These are phyloP conservation scores for Geotrichum histeridarum DNA, from an alignment of 1,139 yeast genomes.

Conservation along the genomic window DNA sequence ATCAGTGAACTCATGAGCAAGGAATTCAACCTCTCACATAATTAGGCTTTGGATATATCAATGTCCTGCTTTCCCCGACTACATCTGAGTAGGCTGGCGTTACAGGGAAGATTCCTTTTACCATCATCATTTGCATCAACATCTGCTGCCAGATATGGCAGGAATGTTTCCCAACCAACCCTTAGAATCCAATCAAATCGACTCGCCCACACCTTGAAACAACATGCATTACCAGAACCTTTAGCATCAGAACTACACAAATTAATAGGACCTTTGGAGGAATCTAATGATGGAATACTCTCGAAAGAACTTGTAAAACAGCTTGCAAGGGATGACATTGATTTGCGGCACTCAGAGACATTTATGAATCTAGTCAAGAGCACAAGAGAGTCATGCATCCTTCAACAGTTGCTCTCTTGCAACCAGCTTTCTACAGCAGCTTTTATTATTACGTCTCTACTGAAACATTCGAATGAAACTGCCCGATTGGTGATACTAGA, in stretches of 20 bases:
- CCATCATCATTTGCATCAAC: not conserved
- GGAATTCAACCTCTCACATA: not conserved
- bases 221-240: not conserved
- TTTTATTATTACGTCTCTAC: constrained; percentile 6
- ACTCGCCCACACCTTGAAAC: not conserved
- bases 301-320: not conserved
- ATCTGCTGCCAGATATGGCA: not conserved
- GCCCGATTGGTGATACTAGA: constrained; percentile 8
- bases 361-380: not conserved
- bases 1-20: too few relatives aligned
- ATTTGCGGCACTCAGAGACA: not conserved
- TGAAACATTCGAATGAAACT: not conserved
- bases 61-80: constrained; percentile 9
- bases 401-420: not conserved
- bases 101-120: not conserved
- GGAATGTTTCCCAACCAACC: not conserved
- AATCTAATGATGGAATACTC: not conserved
- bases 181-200: not conserved
- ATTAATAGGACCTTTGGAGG: not conserved
- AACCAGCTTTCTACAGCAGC: constrained; percentile 9
- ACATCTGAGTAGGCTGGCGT: constrained; percentile 1
- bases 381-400: not conserved
- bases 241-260: not conserved
- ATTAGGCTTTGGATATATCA: constrained; percentile 1
- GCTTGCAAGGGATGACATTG: not conserved